Percentiles rank a stretch among this genome's conserved stretches.
These are phyloP conservation scores for Populus trichocarpa DNA, from an alignment of 441 rosid genomes.

Conservation along the genomic window DNA sequence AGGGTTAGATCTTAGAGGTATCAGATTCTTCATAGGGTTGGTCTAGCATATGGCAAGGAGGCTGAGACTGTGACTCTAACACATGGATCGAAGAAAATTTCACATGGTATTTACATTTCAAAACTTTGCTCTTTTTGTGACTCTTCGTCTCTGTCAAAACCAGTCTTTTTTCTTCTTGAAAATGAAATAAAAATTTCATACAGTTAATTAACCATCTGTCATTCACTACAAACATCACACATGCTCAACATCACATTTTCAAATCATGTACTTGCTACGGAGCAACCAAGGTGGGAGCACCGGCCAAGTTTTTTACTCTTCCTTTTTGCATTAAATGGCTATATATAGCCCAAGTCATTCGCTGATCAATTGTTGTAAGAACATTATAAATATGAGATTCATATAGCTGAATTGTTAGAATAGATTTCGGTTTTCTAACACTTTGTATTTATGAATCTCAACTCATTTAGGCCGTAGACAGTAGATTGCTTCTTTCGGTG, in stretches of 20 bases:
- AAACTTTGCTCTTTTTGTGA: neutral
- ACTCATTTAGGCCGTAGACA: constrained; percentile 3
- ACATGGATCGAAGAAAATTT: neutral
- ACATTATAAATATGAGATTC: neutral
- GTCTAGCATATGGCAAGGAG: neutral
- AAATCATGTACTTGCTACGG: neutral
- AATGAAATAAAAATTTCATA: neutral
- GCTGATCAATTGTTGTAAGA: neutral
- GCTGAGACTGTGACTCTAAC: neutral
- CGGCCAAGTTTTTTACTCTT: neutral
- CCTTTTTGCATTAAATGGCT: neutral
- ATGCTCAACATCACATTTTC: neutral
- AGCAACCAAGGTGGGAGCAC: neutral
- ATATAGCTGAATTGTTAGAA: neutral
- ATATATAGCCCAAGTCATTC: neutral
- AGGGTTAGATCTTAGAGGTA: neutral
- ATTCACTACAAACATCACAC: neutral
- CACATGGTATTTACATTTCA: neutral
- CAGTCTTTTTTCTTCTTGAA: neutral
- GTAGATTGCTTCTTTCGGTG: constrained; percentile 10
- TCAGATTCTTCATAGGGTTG: neutral
- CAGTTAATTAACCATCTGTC: neutral
- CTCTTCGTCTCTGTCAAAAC: too few relatives aligned
- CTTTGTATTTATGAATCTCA: neutral
- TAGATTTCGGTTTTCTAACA: too few relatives aligned